Evolutionary conservation across 495 filamentous ascomycete genomes (phyloP), one percentile per base, ranked within the genome.

Genomic region (Aspergillus wentii): DNA sequence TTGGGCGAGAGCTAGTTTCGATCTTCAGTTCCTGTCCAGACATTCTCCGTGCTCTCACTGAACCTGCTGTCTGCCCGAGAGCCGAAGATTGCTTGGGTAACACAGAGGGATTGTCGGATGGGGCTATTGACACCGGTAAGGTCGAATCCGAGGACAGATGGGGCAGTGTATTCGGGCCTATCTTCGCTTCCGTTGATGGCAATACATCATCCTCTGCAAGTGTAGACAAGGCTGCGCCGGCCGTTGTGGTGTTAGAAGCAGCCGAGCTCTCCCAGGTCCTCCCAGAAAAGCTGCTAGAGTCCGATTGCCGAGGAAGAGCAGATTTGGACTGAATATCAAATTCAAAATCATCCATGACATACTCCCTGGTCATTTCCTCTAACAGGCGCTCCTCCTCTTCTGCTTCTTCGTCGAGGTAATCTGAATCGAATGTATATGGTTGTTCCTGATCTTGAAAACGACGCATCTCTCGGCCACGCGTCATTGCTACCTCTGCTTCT

Each of bases 1-100:
- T 63, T 19, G 62, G 59, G 30, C 70, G 63, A 21, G 72, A 64
- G 2, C 72, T 71, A 2, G 89, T 94, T 57, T 97, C 88, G 25
- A 98, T 96, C 63, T 87, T 96, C 43, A 98, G 69, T 53, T 88
- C 86, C 51, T 86, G 78, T 3, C 85, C 85, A 7, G 92, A 96
- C 23, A 95, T 68, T 40, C 91, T 79, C 36, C 92, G 76, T 34
- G 75, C 85, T 39, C 86, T 77, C 29, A 96, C 86, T 65, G 53
- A 60, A 23, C 61, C 66, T 20, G 62, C 56, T 25, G 61, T 74
- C 39, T 46, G 51, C 36, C 41, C 70, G 59, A 59, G 60, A 1
- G 34, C 15, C 9, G 40, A n/a, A n/a, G n/a, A n/a, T n/a, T n/a
- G 27, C 15, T 41, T 40, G 7, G 40, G 15, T 8, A 30, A 13